Conservation (phyloP, 495 filamentous ascomycete genomes). For the Amorphotheca resinae region DNA sequence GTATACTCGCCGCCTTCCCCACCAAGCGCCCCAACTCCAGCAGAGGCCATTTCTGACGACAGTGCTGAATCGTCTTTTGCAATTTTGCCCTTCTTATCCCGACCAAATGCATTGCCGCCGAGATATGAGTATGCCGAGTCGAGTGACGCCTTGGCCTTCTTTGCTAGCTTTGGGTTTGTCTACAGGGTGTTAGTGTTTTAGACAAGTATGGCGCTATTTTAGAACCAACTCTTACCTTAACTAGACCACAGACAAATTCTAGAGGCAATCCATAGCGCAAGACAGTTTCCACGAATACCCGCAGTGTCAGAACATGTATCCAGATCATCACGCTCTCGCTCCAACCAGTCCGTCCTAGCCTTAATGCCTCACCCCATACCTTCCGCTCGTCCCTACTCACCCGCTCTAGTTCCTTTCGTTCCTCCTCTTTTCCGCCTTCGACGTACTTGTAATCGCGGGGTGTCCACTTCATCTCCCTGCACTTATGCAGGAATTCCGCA, state of each 20-base stretch:
- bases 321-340: slow-evolving; percentile 91
- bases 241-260: slow-evolving; percentile 70
- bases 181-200: slow-evolving; percentile 27
- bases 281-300: slow-evolving; percentile 96
- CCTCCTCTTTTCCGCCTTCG: slow-evolving; percentile 77
- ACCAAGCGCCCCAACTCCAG: slow-evolving; percentile 33
- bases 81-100: slow-evolving; percentile 85
- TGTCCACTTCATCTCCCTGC: slow-evolving; percentile 82
- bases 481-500: slow-evolving; percentile 76
- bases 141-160: slow-evolving; percentile 68
- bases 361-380: slow-evolving; percentile 80
- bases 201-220: not conserved
- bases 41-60: slow-evolving; percentile 67
- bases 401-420: slow-evolving; percentile 69
- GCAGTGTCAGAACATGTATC: slow-evolving; percentile 78
- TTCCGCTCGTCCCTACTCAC: slow-evolving; percentile 72
- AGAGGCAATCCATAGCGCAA: slow-evolving; percentile 84
- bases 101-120: slow-evolving; percentile 84
- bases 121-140: slow-evolving; percentile 84
- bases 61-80: slow-evolving; percentile 71
- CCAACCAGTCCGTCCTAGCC: slow-evolving; percentile 75
- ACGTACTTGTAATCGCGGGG: slow-evolving; percentile 89
- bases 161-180: slow-evolving; percentile 70
- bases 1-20: slow-evolving; percentile 78
- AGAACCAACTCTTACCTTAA: slow-evolving; percentile 52